Evolutionary conservation across 352 stramenopile species (phyloP).

Genomic region (Globisporangium parvum): DNA sequence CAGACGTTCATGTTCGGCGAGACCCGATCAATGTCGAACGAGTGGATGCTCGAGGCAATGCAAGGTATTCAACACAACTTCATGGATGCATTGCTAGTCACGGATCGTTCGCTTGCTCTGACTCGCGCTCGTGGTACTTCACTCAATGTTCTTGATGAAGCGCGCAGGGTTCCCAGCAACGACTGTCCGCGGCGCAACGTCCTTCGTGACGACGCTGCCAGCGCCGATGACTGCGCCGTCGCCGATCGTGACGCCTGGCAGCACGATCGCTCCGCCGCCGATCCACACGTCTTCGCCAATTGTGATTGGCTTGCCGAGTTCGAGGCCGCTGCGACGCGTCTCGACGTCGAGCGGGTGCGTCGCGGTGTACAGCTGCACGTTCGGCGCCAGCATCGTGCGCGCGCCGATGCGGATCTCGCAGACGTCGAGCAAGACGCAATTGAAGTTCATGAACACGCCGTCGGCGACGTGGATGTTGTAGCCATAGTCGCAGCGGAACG

Average conservation of each 20-base stretch:
- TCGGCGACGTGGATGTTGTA: slow-evolving; percentile 71
- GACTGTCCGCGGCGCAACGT: slow-evolving; percentile 56
- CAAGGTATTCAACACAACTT: no score
- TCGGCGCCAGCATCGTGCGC: slow-evolving; percentile 64
- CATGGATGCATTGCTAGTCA: no score
- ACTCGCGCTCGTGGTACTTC: neutral
- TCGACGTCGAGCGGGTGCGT: slow-evolving; percentile 65
- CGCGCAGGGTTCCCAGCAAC: slow-evolving; percentile 68
- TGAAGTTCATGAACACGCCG: slow-evolving; percentile 87
- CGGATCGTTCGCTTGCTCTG: no score
- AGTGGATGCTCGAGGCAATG: no score
- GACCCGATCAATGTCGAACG: no score
- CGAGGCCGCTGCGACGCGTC: slow-evolving; percentile 27
- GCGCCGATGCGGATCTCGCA: slow-evolving; percentile 72
- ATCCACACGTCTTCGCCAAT: slow-evolving; percentile 86
- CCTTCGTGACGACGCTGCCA: slow-evolving; percentile 74
- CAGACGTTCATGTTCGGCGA: no score
- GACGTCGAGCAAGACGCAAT: slow-evolving; percentile 82
- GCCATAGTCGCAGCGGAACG: slow-evolving; percentile 88
- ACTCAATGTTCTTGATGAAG: slow-evolving; percentile 63
- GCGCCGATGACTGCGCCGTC: slow-evolving; percentile 54
- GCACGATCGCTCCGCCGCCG: slow-evolving; percentile 63
- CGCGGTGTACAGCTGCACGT: slow-evolving; percentile 76
- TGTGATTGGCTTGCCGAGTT: slow-evolving; percentile 61
- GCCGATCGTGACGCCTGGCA: slow-evolving; percentile 66